phyloP scores from a whole-genome alignment of 352 stramenopile genomes.

The Phytophthora sp. region DNA sequence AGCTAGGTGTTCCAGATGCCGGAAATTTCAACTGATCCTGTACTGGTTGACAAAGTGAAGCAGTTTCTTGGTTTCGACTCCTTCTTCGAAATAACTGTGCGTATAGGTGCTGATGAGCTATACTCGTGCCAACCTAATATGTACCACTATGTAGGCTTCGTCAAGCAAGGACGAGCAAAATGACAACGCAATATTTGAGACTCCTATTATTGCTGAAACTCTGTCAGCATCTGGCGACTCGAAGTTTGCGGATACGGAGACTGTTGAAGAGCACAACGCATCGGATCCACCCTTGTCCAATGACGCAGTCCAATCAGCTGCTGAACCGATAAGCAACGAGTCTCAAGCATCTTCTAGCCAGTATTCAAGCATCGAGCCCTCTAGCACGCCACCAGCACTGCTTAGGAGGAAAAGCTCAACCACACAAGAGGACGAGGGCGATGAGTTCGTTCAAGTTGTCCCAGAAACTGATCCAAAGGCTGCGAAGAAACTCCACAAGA shows the following conservation, averaged over 20 bases:
- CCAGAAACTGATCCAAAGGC: slow-evolving; percentile 59
- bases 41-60: slow-evolving; percentile 49
- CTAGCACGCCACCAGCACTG: slow-evolving; percentile 9
- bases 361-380: slow-evolving; percentile 24
- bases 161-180: slow-evolving; percentile 14
- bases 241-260: slow-evolving; percentile 17
- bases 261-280: slow-evolving; percentile 6
- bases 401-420: slow-evolving; percentile 32
- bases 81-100: slow-evolving; percentile 75
- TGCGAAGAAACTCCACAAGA: slow-evolving; percentile 79
- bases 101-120: too few relatives aligned
- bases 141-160: slow-evolving; percentile 16
- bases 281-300: slow-evolving; percentile 3
- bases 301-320: slow-evolving; percentile 13
- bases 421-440: slow-evolving; percentile 49
- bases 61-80: slow-evolving; percentile 68
- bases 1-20: slow-evolving; percentile 62
- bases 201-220: background rate
- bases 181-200: slow-evolving; percentile 6
- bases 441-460: slow-evolving; percentile 59
- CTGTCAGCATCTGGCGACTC: background rate
- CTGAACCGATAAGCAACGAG: slow-evolving; percentile 19
- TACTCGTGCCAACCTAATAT: too few relatives aligned
- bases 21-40: slow-evolving; percentile 45
- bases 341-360: slow-evolving; percentile 13